A percentile compares a stretch with the other conserved stretches of the same genome.
Evolutionary conservation across 2,329 filamentous ascomycete species (phyloP).

Genomic region (Sphaerulina musiva): DNA sequence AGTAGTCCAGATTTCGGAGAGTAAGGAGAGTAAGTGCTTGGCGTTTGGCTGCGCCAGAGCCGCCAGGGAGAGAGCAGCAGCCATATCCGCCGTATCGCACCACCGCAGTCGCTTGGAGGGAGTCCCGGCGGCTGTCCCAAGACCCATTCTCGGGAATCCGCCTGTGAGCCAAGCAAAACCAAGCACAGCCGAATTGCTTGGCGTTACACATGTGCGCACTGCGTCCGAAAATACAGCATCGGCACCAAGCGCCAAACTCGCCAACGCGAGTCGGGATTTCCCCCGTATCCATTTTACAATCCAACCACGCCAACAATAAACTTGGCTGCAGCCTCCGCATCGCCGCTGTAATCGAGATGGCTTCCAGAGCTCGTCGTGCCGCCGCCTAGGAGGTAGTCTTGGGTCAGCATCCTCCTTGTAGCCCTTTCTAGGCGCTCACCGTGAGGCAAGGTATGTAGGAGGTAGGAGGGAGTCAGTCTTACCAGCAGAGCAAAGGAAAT

Average conservation of each 20-base stretch:
- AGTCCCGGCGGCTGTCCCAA: no score
- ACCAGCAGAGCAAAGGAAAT: slow-evolving; percentile 20
- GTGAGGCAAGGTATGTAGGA: no score
- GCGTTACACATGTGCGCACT: background rate
- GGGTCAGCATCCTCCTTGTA: background rate
- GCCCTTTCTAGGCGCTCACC: background rate
- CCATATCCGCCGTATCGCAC: no score
- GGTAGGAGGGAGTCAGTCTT: background rate
- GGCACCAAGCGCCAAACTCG: no score
- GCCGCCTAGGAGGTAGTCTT: slow-evolving; percentile 1
- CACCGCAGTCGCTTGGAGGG: no score
- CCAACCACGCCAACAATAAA: slow-evolving; percentile 12
- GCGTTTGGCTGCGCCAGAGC: no score
- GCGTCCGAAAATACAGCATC: no score
- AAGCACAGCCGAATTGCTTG: background rate
- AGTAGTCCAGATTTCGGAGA: no score
- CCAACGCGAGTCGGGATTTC: no score
- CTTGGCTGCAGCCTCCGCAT: slow-evolving; percentile 24
- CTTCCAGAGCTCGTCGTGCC: slow-evolving; percentile 19
- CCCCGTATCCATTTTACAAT: background rate
- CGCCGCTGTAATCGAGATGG: slow-evolving; percentile 23
- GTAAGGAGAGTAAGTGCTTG: no score
- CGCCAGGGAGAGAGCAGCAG: no score
- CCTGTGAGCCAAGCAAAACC: background rate
- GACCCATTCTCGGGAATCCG: no score